Evolutionary conservation across 2,329 filamentous ascomycete species (phyloP).

Genomic region (Xylariaceae sp.): DNA sequence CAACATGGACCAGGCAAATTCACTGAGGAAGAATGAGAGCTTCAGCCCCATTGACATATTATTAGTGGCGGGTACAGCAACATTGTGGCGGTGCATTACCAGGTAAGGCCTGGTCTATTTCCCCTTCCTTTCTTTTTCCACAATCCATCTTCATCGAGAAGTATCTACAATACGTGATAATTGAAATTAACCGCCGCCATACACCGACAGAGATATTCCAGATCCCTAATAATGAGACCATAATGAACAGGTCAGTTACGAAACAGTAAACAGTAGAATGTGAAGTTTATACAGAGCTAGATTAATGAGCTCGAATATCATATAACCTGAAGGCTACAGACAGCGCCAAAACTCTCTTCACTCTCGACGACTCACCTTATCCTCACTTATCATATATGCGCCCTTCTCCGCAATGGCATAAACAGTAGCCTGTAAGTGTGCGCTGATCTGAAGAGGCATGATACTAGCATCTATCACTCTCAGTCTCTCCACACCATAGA

Average conservation of each 20-base stretch:
- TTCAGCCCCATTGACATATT: slow-evolving; percentile 21
- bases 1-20: slow-evolving; percentile 6
- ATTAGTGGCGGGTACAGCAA: too few species aligned
- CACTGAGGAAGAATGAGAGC: background rate
- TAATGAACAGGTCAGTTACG: too few species aligned
- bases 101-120: too few species aligned
- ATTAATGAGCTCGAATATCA: too few species aligned
- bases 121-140: too few species aligned
- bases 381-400: slow-evolving; percentile 29
- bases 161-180: too few species aligned
- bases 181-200: too few species aligned
- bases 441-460: slow-evolving; percentile 32
- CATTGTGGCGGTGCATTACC: slow-evolving; percentile 3
- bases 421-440: slow-evolving; percentile 33
- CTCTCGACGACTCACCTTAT: slow-evolving; percentile 6
- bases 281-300: too few species aligned
- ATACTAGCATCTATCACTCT: slow-evolving; percentile 33
- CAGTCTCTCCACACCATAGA: slow-evolving; percentile 32
- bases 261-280: too few species aligned
- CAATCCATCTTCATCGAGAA: too few species aligned
- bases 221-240: too few species aligned
- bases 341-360: background rate
- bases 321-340: background rate
- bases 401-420: slow-evolving; percentile 35
- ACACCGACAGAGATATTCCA: too few species aligned